Conservation (phyloP, 2,329 filamentous ascomycete species). For the Volutella citrinella region DNA sequence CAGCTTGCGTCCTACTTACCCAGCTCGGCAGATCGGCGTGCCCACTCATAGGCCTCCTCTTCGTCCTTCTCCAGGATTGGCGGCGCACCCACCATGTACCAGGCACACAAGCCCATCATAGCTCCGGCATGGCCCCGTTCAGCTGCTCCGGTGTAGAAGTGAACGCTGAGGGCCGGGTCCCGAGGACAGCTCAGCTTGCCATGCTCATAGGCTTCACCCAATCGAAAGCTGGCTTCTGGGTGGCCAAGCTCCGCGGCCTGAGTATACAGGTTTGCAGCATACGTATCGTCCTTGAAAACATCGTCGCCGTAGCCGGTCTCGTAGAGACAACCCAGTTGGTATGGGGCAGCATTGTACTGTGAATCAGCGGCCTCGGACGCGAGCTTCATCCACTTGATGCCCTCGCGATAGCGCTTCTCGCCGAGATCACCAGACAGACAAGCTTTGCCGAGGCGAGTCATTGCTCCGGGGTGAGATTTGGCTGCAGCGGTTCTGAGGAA, state of each 20-base stretch:
- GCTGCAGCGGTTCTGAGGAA: constrained; percentile 88
- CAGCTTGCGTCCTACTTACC: too few species aligned
- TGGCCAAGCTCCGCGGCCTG: constrained; percentile 92
- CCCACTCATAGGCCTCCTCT: constrained; percentile 95
- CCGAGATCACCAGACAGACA: constrained; percentile 89
- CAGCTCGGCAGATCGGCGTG: constrained; percentile 76
- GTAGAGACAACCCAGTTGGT: constrained; percentile 84
- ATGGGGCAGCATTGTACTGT: constrained; percentile 92
- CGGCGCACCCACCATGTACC: constrained; percentile 95
- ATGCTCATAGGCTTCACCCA: constrained; percentile 97
- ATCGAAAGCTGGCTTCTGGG: constrained; percentile 76
- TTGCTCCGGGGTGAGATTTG: constrained; percentile 92
- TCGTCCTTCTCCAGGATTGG: constrained; percentile 93
- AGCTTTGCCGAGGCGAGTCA: constrained; percentile 86
- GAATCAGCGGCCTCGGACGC: constrained; percentile 84
- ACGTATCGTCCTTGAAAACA: constrained; percentile 84
- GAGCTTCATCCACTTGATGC: constrained; percentile 93
- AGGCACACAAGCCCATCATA: constrained; percentile 98
- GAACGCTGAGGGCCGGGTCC: constrained; percentile 89
- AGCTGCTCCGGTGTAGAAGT: constrained; percentile 94
- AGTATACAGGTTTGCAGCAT: constrained; percentile 91
- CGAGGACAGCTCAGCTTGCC: constrained; percentile 82
- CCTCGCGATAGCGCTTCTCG: constrained; percentile 81
- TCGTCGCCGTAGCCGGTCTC: constrained; percentile 93
- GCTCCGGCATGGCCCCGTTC: constrained; percentile 78